Conservation (phyloP, 163 green algal genomes). For the Coccomyxa subellipsoidea region DNA sequence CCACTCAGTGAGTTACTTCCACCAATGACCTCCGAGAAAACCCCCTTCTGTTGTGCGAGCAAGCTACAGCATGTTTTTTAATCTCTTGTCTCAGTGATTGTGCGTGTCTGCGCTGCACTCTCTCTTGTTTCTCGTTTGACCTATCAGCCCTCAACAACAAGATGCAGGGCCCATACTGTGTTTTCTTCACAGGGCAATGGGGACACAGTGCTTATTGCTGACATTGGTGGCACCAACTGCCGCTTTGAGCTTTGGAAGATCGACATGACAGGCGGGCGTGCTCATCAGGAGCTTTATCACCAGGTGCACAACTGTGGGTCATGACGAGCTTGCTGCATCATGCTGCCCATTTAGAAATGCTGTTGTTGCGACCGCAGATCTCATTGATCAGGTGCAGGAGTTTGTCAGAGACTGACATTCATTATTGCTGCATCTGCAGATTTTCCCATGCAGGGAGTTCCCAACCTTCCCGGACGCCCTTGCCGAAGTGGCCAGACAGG, state of each 20-base stretch:
- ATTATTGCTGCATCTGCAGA: slow-evolving; percentile 37
- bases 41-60: background rate
- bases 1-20: background rate
- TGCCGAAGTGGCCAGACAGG: slow-evolving; percentile 44
- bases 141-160: too few species aligned
- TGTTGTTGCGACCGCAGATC: too few species aligned
- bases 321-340: too few species aligned
- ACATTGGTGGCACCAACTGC: slow-evolving; percentile 91
- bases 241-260: slow-evolving; percentile 62
- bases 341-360: too few species aligned
- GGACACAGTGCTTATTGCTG: slow-evolving; percentile 58
- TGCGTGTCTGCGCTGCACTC: background rate
- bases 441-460: slow-evolving; percentile 65
- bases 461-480: slow-evolving; percentile 68
- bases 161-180: background rate
- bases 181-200: slow-evolving; percentile 15
- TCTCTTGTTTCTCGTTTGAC: background rate
- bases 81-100: background rate
- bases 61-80: background rate
- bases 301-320: slow-evolving; percentile 29
- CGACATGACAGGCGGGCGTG: slow-evolving; percentile 17
- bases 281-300: slow-evolving; percentile 30
- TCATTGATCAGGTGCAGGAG: background rate
- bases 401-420: background rate
- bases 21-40: background rate